Base-by-base conservation (phyloP, 768 basidiomycete genomes). In the Trametes punicea region DNA sequence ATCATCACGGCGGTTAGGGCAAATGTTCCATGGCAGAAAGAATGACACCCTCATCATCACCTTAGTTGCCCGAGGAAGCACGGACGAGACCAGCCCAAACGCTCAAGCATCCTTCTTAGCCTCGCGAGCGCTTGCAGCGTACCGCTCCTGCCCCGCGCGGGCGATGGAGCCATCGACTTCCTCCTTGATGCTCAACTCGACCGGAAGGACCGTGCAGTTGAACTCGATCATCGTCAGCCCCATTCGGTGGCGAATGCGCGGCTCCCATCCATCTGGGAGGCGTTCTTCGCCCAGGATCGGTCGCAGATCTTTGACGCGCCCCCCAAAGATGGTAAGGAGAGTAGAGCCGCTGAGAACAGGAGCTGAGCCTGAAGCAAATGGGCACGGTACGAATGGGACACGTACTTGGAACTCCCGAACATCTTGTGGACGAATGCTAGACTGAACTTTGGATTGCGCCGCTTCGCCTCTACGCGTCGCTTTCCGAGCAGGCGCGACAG, bases 241-340 rank as follows among this genome's bases (percentile, higher is more conserved):
- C 51, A 76, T 71, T 0, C 71, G 79, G 31, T 75, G 70, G n/a
- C 77, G 74, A 27, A 82, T 68, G 13, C 78, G 71, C 0, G 88
- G 76, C 65, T 90, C 87, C 86, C 87, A 91, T 20, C 82, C 82
- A 0, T 85, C 76, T 0, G 85, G 83, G 29, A 92, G 65, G 15
- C 87, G 79, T 60, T 92, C 89, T 41, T 92, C 85, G 8, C 74
- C 66, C n/a, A 92, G 68, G 46, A 88, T 63, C 0, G 76, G 60
- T 38, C 77, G 70, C 33, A 90, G 62, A 54, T 85, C 85, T 6
- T 73, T 68, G 4, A 85, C 64, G 18, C 77, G 74, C 2, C 88
- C 86, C 4, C 86, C 90, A 60, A 89, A 85, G 50, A 85, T 81
- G 1, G 78, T 79, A 15, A 85, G 69, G 0, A 85, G 85, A 0